Evolutionary conservation across 768 basidiomycete genomes (phyloP).

Genomic region (Wakefieldia striispora): DNA sequence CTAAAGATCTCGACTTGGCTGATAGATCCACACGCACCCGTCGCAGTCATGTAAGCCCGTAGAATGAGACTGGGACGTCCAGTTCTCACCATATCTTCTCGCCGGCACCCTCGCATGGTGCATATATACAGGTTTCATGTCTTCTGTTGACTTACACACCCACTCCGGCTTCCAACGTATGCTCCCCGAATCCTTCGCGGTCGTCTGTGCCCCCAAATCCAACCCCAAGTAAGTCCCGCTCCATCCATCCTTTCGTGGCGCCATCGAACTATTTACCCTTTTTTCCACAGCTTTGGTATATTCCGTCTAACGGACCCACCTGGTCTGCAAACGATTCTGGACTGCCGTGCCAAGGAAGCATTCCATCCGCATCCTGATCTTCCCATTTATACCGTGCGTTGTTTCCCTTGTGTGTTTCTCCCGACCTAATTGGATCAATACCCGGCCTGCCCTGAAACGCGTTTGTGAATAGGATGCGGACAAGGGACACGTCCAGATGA

Average conservation of each 20-base stretch:
- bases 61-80: background rate
- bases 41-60: slow-evolving; percentile 72
- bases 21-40: slow-evolving; percentile 88
- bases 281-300: slow-evolving; percentile 65
- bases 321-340: slow-evolving; percentile 68
- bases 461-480: slow-evolving; percentile 62
- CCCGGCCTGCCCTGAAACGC: background rate
- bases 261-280: background rate
- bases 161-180: slow-evolving; percentile 87
- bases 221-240: slow-evolving; percentile 59
- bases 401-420: background rate
- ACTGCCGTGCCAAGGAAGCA: slow-evolving; percentile 67
- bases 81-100: background rate
- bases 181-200: slow-evolving; percentile 89
- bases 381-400: slow-evolving; percentile 82
- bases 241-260: background rate
- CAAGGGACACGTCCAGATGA: slow-evolving; percentile 81
- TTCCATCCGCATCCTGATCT: slow-evolving; percentile 86
- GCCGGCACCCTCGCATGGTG: background rate
- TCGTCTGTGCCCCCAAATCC: slow-evolving; percentile 84
- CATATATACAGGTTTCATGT: slow-evolving; percentile 77
- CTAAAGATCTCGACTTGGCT: slow-evolving; percentile 1
- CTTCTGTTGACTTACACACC: slow-evolving; percentile 89
- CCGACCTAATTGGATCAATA: background rate
- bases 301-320: slow-evolving; percentile 89